Conservation (phyloP, 2,329 filamentous ascomycete genomes). For the Epichloe gansuensis region DNA sequence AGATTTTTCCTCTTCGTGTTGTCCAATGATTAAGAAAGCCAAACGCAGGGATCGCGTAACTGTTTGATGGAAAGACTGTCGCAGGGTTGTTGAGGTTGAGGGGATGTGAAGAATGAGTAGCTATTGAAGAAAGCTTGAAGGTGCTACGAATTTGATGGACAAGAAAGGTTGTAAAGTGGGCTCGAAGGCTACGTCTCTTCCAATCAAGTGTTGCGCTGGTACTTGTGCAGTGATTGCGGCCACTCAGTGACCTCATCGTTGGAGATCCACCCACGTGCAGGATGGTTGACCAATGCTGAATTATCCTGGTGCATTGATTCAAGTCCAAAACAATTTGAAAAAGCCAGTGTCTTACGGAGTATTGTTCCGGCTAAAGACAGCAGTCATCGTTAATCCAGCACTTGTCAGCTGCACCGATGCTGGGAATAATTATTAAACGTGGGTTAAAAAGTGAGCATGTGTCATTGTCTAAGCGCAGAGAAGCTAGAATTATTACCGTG, state of each 20-base stretch:
- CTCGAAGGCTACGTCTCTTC: not conserved
- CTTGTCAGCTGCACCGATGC: too few relatives aligned
- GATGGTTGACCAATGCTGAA: too few relatives aligned
- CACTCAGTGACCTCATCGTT: not conserved
- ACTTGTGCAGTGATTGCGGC: not conserved
- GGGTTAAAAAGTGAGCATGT: too few relatives aligned
- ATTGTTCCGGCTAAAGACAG: too few relatives aligned
- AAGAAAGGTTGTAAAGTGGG: not conserved
- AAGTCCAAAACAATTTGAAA: too few relatives aligned
- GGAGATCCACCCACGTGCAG: not conserved
- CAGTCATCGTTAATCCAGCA: too few relatives aligned
- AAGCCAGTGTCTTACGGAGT: not conserved
- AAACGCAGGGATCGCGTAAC: not conserved
- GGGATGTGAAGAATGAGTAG: not conserved
- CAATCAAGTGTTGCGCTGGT: not conserved
- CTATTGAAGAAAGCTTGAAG: not conserved
- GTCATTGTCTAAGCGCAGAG: too few relatives aligned
- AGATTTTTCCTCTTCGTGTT: not conserved
- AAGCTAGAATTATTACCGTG: too few relatives aligned
- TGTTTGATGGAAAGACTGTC: not conserved
- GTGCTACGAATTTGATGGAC: not conserved
- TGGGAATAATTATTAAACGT: too few relatives aligned
- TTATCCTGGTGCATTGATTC: too few relatives aligned
- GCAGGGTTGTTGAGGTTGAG: not conserved
- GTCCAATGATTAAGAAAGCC: not conserved